Evolutionary conservation across 768 basidiomycete species (phyloP), one percentile per base, ranked within the genome.

Genomic region (Russula ochroleuca): DNA sequence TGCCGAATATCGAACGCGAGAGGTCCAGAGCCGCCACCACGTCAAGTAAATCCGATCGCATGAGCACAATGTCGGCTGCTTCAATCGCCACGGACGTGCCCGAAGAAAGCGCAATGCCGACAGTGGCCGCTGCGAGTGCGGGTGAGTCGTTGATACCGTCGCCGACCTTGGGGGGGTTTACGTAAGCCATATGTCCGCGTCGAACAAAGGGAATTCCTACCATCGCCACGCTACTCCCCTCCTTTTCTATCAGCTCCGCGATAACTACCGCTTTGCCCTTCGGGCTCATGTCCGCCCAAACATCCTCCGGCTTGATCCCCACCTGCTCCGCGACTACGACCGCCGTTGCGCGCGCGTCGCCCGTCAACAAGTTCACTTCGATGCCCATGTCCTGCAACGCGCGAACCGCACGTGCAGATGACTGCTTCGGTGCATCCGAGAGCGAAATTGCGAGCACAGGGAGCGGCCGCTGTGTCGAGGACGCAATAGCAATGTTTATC

Each of bases 91-190:
- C 93, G 6, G 94, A 96, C 19, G 97, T 95, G 37, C 97, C 97
- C 3, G 94, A 91, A 13, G 92, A 95, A 6, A 99, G 84, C 1
- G 97, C 97, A 64, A 99, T 95, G 47, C 97, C 97, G 25, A 99
- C 92, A 1, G 94, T 92, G 0, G 96, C 92, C 5, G 93, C 94
- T 17, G 94, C 95, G 2, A 99, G 86, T 14, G 96, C 97, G 1
- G 95, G 96, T 2, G 96, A 98, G 73, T 99, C 97, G 73, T 99
- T 98, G 78, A 98, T 97, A 38, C 97, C 97, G 74, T 99, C 97
- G 25, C 97, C 97, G 45, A 99, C 94, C 94, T 95, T 66, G 23
- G 15, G n/a, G 7, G 35, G 35, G 35, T 35, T 35, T 10, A 25
- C n/a, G 21, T 19, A 13, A 35, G 6, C 13, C 48, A 11, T 31